Percentiles rank a stretch among this genome's conserved stretches.
These are phyloP conservation scores for Pyronema omphalodes DNA, from an alignment of 495 filamentous ascomycete genomes.

Conservation along the genomic window DNA sequence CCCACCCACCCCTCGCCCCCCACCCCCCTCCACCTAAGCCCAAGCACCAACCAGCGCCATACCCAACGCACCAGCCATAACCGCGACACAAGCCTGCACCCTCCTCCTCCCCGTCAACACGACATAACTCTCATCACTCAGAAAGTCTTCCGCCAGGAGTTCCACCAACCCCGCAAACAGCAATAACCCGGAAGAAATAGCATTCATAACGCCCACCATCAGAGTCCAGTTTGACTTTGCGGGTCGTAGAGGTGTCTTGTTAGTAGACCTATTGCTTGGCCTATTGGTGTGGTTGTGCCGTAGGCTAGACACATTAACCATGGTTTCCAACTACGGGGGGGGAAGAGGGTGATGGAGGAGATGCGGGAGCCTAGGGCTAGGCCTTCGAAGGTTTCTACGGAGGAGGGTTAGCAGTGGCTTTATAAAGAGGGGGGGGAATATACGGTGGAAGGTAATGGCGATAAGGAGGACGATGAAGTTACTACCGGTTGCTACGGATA, in stretches of 20 bases:
- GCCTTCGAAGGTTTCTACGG: conserved; percentile 43
- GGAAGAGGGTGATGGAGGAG: conserved; percentile 7
- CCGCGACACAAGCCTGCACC: conserved; percentile 59
- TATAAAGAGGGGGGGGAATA: conserved; percentile 3
- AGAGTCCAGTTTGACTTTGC: conserved; percentile 44
- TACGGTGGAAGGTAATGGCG: conserved; percentile 44
- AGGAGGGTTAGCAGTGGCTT: no score
- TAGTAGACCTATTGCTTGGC: conserved; percentile 40
- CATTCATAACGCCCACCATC: conserved; percentile 50
- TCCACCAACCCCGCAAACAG: conserved; percentile 87
- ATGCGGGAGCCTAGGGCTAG: conserved; percentile 48
- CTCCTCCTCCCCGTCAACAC: conserved; percentile 50
- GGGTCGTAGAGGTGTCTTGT: conserved; percentile 44
- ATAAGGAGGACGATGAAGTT: conserved; percentile 49
- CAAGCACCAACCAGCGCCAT: conserved; percentile 88
- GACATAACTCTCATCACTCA: conserved; percentile 73
- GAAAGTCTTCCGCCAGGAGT: conserved; percentile 80
- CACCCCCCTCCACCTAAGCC: no score
- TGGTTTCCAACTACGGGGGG: conserved; percentile 39
- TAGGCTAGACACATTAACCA: conserved; percentile 48
- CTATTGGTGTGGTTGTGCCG: conserved; percentile 39
- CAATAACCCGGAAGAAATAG: conserved; percentile 47
- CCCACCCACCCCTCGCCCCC: no score
- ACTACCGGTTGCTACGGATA: conserved; percentile 42
- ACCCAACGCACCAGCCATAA: conserved; percentile 52